phyloP scores from a whole-genome alignment of 305 asterid genomes.

The Fraxinus dipetala region DNA sequence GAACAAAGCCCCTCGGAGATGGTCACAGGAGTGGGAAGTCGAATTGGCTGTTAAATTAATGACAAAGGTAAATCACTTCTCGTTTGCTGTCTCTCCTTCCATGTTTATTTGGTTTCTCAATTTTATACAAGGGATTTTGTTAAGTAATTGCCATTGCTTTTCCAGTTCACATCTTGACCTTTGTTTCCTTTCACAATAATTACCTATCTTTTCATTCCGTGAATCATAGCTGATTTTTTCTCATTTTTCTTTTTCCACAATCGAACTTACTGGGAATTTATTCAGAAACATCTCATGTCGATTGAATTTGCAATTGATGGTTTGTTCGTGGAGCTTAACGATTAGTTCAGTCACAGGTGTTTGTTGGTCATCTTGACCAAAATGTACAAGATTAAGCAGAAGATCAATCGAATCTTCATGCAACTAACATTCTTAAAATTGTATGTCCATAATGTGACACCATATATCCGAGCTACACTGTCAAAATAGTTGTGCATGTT shows the following conservation, averaged over 20 bases:
- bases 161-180: neutral
- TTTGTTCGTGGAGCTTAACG: neutral
- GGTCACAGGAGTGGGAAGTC: constrained; percentile 99
- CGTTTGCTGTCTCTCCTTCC: constrained; percentile 9
- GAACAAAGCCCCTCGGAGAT: constrained; percentile 81
- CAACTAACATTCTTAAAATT: neutral
- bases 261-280: neutral
- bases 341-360: neutral
- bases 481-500: neutral
- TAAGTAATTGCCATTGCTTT: neutral
- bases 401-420: neutral
- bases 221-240: neutral
- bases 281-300: neutral
- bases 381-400: neutral
- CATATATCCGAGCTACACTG: neutral
- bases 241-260: neutral
- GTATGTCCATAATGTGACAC: neutral
- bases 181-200: neutral
- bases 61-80: constrained; percentile 55
- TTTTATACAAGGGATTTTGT: neutral
- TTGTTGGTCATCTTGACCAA: neutral
- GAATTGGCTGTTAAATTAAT: constrained; percentile 79
- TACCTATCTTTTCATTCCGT: neutral
- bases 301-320: neutral
- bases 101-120: neutral